These are phyloP conservation scores for Phalaenopsis equestris DNA, from an alignment of 106 monocot genomes.

Conservation along the genomic window DNA sequence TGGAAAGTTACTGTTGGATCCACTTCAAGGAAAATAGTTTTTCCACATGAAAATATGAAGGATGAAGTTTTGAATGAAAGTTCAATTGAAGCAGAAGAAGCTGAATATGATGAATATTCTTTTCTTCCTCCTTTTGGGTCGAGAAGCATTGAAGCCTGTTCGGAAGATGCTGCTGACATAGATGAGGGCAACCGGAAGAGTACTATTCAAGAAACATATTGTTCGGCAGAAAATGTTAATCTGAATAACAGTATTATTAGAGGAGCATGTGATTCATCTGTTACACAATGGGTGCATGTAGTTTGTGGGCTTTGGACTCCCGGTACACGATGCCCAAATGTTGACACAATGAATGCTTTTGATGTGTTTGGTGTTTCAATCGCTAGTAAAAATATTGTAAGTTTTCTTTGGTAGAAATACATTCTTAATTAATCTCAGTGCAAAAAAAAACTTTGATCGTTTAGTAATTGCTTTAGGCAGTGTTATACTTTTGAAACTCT, in stretches of 20 bases:
- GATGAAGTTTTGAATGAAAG: conserved; percentile 1
- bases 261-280: conserved; percentile 39
- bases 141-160: conserved; percentile 1
- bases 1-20: conserved; percentile 30
- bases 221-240: background rate
- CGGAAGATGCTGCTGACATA: background rate
- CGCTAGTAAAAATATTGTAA: conserved; percentile 56
- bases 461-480: background rate
- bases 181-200: conserved; percentile 5
- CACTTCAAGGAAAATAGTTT: conserved; percentile 10
- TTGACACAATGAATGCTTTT: conserved; percentile 81
- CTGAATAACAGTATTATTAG: conserved; percentile 32
- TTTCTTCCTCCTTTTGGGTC: conserved; percentile 11
- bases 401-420: background rate
- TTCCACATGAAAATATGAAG: background rate
- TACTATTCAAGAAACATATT: background rate
- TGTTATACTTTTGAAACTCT: background rate
- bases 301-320: conserved; percentile 98
- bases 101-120: conserved; percentile 11
- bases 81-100: conserved; percentile 11
- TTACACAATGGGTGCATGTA: conserved; percentile 87
- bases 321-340: conserved; percentile 89
- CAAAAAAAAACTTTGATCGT: background rate
- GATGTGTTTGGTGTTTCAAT: conserved; percentile 74
- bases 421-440: background rate